Base-by-base conservation (phyloP, 305 asterid genomes). In the Striga hermonthica region DNA sequence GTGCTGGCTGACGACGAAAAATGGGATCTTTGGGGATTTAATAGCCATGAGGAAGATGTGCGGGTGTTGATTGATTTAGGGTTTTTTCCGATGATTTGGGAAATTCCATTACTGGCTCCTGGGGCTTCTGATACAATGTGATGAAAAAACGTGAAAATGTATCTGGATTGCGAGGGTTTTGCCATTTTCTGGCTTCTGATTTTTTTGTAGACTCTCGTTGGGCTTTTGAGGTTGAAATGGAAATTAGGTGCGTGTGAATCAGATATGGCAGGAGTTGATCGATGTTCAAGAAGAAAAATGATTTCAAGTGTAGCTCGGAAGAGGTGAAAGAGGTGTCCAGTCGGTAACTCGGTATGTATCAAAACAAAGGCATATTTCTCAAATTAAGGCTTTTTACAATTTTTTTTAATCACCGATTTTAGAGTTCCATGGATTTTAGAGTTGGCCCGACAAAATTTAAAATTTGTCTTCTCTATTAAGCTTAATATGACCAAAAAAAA, bases 131-230 rank as follows among this genome's bases (percentile, higher is more conserved):
- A 77, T 34, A 81, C 75, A 71, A 82, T 56, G 68, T 74, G 83
- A 76, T 72, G 75, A 38, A 84, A 74, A 63, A 72, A 76, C 62
- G 78, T 73, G 63, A 78, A 13, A 16, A 77, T 16, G 44, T 80
- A 77, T 72, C 88, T 83, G 50, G 92, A 79, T 57, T 82, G 72
- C 11, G 83, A 78, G 57, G 81, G 56, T 68, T 82, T 90, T 38
- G 91, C 79, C 97, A 86, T 89, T 71, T 63, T 10, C n/a, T 9
- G 50, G 12, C n/a, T 47, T 47, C n/a, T 8, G 6, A 47, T 47
- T 8, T 47, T 8, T 7, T 43, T 6, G 11, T 7, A 44, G 14
- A 10, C 50, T 9, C 50, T 43, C 10, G 48, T 43, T 12, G 10
- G 10, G 3, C 50, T 4, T 10, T 47, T 14, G 10, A 10, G 9